These are phyloP conservation scores for Aspergillus mulundensis DNA, from an alignment of 495 filamentous ascomycete genomes.

Conservation along the genomic window DNA sequence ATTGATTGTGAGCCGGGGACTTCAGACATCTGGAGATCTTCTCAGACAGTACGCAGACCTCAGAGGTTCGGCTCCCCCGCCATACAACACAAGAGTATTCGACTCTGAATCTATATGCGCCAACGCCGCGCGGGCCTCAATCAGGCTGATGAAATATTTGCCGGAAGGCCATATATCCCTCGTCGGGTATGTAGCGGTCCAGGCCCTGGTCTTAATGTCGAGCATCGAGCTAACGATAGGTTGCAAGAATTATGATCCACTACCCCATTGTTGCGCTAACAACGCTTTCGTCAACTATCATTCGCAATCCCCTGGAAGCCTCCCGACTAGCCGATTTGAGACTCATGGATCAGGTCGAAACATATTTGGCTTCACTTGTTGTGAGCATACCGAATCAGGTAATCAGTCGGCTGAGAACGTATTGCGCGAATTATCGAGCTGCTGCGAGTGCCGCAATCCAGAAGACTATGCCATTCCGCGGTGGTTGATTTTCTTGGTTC, in stretches of 20 bases:
- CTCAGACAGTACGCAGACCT: not conserved
- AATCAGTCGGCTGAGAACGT: conserved; percentile 8
- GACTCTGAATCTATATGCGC: conserved; percentile 15
- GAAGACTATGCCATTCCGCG: conserved; percentile 2
- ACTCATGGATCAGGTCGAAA: conserved; percentile 16
- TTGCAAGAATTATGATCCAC: conserved; percentile 12
- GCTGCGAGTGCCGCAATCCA: conserved; percentile 10
- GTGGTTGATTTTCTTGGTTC: not conserved
- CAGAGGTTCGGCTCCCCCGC: not conserved
- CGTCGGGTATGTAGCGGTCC: conserved; percentile 11
- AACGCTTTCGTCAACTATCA: conserved; percentile 17
- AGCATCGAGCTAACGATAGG: not conserved
- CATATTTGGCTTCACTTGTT: conserved; percentile 12
- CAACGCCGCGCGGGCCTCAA: conserved; percentile 19
- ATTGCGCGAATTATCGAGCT: conserved; percentile 16
- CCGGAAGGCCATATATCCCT: conserved; percentile 11
- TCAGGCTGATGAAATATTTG: conserved; percentile 16
- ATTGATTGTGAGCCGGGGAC: conserved; percentile 5
- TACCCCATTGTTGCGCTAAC: conserved; percentile 20
- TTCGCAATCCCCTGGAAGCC: conserved; percentile 16
- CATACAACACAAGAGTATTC: conserved; percentile 12
- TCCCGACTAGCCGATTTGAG: conserved; percentile 13
- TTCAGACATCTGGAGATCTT: conserved; percentile 5
- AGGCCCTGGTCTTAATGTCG: not conserved
- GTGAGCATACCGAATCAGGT: conserved; percentile 8